Evolutionary conservation across 2,329 filamentous ascomycete species (phyloP).

Genomic region (Grosmannia penicillata): DNA sequence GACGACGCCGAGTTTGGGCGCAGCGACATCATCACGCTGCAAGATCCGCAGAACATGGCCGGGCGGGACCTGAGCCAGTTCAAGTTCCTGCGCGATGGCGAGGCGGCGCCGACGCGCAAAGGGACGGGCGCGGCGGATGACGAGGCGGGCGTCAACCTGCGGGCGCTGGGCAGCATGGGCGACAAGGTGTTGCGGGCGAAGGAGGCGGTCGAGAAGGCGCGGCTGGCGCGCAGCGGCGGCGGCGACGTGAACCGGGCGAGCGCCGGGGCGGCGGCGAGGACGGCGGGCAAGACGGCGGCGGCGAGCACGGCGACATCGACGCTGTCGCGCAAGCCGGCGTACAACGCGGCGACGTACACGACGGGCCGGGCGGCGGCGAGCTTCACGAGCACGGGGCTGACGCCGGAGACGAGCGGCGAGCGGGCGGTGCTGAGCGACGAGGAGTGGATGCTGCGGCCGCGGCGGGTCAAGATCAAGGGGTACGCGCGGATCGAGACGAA

Average conservation of each 20-base stretch:
- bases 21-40: slow-evolving; percentile 87
- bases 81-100: slow-evolving; percentile 76
- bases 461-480: slow-evolving; percentile 75
- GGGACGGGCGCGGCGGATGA: slow-evolving; percentile 49
- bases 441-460: slow-evolving; percentile 90
- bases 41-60: slow-evolving; percentile 85
- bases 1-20: slow-evolving; percentile 76
- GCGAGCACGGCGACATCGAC: slow-evolving; percentile 7
- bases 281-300: slow-evolving; percentile 47
- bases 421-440: slow-evolving; percentile 80
- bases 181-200: slow-evolving; percentile 83
- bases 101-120: slow-evolving; percentile 50
- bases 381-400: slow-evolving; percentile 88
- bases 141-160: slow-evolving; percentile 58
- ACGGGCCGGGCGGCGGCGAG: slow-evolving; percentile 84
- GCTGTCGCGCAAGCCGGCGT: slow-evolving; percentile 36
- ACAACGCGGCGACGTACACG: slow-evolving; percentile 82
- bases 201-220: slow-evolving; percentile 78
- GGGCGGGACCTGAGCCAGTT: slow-evolving; percentile 74
- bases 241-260: slow-evolving; percentile 27
- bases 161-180: slow-evolving; percentile 61
- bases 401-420: slow-evolving; percentile 78
- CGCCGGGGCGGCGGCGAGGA: neutral
- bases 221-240: slow-evolving; percentile 21
- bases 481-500: slow-evolving; percentile 85